phyloP scores from a whole-genome alignment of 2,329 filamentous ascomycete species.

The Microsporum audouinii region DNA sequence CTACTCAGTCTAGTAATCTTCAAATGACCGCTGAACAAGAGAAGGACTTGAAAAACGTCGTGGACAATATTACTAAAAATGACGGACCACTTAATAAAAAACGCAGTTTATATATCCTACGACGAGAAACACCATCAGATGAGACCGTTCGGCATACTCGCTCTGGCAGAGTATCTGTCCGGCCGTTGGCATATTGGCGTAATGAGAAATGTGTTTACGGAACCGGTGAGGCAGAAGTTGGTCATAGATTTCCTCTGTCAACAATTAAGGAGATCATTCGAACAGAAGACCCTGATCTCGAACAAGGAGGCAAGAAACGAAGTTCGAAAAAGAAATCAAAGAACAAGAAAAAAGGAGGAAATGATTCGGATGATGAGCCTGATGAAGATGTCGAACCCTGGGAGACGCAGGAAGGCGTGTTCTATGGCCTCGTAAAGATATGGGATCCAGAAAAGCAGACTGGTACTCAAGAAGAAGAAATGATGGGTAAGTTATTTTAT shows the following conservation, averaged over 20 bases:
- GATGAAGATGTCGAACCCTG: conserved; percentile 32
- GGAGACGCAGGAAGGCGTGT: conserved; percentile 32
- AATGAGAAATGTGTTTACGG: conserved; percentile 68
- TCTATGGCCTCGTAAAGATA: conserved; percentile 34
- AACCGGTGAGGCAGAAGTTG: conserved; percentile 45
- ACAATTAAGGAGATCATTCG: conserved; percentile 69
- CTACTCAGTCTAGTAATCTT: conserved; percentile 18
- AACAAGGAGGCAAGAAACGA: conserved; percentile 24
- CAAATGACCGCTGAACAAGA: conserved; percentile 23
- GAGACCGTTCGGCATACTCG: conserved; percentile 53
- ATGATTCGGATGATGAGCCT: conserved; percentile 31
- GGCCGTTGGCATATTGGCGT: conserved; percentile 74
- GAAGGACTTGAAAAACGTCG: conserved; percentile 31
- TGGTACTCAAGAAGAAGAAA: conserved; percentile 30
- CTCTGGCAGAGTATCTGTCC: conserved; percentile 65
- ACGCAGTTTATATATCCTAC: conserved; percentile 40
- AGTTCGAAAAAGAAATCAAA: conserved; percentile 27
- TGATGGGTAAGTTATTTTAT: conserved; percentile 26
- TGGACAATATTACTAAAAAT: conserved; percentile 34
- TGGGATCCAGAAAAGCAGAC: conserved; percentile 33
- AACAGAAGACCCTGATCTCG: conserved; percentile 49
- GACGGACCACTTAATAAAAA: conserved; percentile 35
- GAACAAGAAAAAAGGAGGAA: conserved; percentile 27
- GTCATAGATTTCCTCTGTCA: conserved; percentile 51
- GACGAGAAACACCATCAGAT: conserved; percentile 42